Evolutionary conservation across 192 early-diverging fungal genomes (phyloP), one percentile per base, ranked within the genome.

Genomic region (Podila horticola): DNA sequence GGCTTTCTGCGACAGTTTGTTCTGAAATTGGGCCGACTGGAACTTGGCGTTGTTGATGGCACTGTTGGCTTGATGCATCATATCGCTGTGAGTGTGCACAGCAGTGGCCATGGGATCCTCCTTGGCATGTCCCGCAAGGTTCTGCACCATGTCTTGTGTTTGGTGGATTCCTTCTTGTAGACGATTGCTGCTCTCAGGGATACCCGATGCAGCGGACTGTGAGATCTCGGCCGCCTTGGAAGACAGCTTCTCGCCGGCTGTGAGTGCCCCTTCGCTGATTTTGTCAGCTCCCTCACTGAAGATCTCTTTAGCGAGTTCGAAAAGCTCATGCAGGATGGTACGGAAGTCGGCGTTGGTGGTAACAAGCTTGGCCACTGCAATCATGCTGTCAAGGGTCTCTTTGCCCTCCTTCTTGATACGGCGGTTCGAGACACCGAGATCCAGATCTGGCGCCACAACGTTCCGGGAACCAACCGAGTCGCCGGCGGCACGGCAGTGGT

Each of bases 261-360:
- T 38, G 20, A 59, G 34, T 41, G 81, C 68, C 24, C 26, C 50
- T n/a, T 71, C 28, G 33, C 67, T 71, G 30, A 71, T 49, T 48
- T 79, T 82, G 8, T 60, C 22, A 22, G 66, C 66, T 34, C 74
- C 62, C 5, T 85, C 79, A 8, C 67, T 69, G 41, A 82, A 66
- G 48, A 83, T 62, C 36, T 85, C 82, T 52, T 64, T 75, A 30
- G 81, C 74, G 19, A 85, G 34, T 26, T 67, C 52, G 36, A 85
- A 69, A 6, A 85, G 48, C 33, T 85, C 84, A 7, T 76, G 58
- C 8, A 85, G 30, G 49, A 85, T 70, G 26, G 50, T 9, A 31
- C 84, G 29, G 49, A 85, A 85, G 19, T 85, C 84, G 2, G 81
- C 34, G 65, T 85, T 85, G 20, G 82, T 70, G 9, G 82, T 70